phyloP scores from a whole-genome alignment of 2,329 filamentous ascomycete genomes.

The Periconia sp. region DNA sequence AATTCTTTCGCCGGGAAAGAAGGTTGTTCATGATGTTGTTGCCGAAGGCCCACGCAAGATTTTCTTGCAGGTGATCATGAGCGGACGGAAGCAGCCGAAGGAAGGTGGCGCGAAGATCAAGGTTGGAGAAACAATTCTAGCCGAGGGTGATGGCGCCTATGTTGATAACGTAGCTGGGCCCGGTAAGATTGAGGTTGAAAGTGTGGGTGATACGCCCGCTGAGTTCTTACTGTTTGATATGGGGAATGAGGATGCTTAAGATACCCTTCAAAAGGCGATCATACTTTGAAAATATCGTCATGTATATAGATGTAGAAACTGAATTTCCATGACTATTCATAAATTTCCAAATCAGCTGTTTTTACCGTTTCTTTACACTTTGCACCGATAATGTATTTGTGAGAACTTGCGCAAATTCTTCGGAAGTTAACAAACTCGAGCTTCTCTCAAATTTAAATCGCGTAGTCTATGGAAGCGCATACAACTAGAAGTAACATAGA shows the following conservation, averaged over 20 bases:
- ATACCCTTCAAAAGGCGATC: neutral
- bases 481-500: no score
- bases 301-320: no score
- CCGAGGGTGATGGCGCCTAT: conserved; percentile 83
- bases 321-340: no score
- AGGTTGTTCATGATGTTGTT: conserved; percentile 76
- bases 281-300: neutral
- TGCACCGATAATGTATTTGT: no score
- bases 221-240: conserved; percentile 60
- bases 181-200: conserved; percentile 53
- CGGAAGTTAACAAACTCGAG: no score
- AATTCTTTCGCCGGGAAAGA: conserved; percentile 69
- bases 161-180: conserved; percentile 60
- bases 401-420: no score
- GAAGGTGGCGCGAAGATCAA: conserved; percentile 74
- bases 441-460: no score
- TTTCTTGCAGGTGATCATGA: conserved; percentile 82
- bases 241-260: conserved; percentile 37
- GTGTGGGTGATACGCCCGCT: conserved; percentile 52
- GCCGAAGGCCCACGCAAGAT: conserved; percentile 71
- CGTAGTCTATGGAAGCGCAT: no score
- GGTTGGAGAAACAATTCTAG: conserved; percentile 70
- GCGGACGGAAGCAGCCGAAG: conserved; percentile 59
- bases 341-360: no score
- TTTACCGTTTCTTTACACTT: no score